A percentile compares a stretch with the other conserved stretches of the same genome.
phyloP scores from a whole-genome alignment of 352 stramenopile species.

The Sclerospora graminicola region DNA sequence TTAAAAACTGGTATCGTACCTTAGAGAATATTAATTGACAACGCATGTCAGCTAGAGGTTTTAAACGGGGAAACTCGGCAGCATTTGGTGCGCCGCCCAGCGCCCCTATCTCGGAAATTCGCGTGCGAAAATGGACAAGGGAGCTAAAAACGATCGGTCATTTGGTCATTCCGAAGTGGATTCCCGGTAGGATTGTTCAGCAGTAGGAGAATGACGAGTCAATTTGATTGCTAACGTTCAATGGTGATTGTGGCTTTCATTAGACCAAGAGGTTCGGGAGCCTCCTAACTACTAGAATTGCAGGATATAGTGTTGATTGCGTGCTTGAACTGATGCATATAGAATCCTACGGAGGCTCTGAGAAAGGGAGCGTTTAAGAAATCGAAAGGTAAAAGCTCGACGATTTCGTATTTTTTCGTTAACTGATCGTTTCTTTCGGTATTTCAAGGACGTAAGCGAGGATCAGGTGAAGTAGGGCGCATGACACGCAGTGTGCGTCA shows the following conservation, averaged over 20 bases:
- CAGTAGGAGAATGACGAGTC: neutral
- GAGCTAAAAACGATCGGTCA: conserved; percentile 64
- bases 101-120: conserved; percentile 53
- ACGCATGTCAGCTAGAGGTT: conserved; percentile 47
- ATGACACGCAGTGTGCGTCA: conserved; percentile 76
- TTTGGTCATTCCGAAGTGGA: conserved; percentile 61
- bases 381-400: conserved; percentile 37
- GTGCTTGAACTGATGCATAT: neutral
- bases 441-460: conserved; percentile 44
- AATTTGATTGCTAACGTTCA: conserved; percentile 5
- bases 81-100: conserved; percentile 26
- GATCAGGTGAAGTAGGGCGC: conserved; percentile 39
- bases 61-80: conserved; percentile 24
- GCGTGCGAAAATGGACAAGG: conserved; percentile 62
- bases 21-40: too few species aligned
- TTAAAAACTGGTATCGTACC: too few species aligned
- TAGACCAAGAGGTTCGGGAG: conserved; percentile 44
- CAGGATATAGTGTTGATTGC: neutral
- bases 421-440: conserved; percentile 1
- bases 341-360: conserved; percentile 55
- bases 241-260: conserved; percentile 2
- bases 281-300: neutral
- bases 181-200: conserved; percentile 29
- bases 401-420: neutral
- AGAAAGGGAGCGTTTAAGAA: conserved; percentile 59